A percentile compares a stretch with the other conserved stretches of the same genome.
Evolutionary conservation across 2,329 filamentous ascomycete species (phyloP).

Genomic region (Boeremia exigua): DNA sequence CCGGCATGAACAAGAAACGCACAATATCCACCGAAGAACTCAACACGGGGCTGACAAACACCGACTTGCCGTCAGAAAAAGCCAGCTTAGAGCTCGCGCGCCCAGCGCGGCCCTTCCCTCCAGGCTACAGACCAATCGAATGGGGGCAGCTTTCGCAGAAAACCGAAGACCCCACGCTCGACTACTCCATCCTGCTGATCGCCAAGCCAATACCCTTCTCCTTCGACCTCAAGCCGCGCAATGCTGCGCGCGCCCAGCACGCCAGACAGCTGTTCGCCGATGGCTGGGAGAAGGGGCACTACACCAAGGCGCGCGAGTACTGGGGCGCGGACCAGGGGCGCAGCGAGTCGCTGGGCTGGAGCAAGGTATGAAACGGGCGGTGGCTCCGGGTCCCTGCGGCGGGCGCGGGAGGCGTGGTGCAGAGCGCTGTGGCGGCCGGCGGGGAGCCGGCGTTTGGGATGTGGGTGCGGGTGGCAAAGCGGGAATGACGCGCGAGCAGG

Average conservation of each 20-base stretch:
- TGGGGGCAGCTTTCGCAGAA: conserved; percentile 32
- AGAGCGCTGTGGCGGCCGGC: background rate
- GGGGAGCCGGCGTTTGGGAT: conserved; percentile 20
- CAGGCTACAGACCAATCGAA: conserved; percentile 31
- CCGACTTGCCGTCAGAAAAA: conserved; percentile 31
- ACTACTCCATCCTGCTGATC: conserved; percentile 54
- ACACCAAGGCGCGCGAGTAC: conserved; percentile 44
- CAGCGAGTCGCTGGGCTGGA: conserved; percentile 43
- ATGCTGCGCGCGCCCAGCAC: conserved; percentile 37
- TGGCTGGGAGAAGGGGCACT: conserved; percentile 48
- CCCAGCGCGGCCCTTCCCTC: conserved; percentile 7
- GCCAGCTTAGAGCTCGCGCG: conserved; percentile 22
- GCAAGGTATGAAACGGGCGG: conserved; percentile 37
- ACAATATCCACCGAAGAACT: conserved; percentile 47
- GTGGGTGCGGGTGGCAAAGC: background rate
- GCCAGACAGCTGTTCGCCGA: conserved; percentile 46
- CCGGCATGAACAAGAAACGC: conserved; percentile 42
- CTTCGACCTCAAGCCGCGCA: conserved; percentile 49
- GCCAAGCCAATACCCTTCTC: conserved; percentile 55
- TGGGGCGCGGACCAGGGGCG: conserved; percentile 48
- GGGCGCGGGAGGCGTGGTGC: background rate
- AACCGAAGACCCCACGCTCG: conserved; percentile 51
- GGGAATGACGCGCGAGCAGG: background rate
- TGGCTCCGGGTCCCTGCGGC: background rate
- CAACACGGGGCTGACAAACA: conserved; percentile 34